Evolutionary conservation across 2,329 filamentous ascomycete genomes (phyloP), one percentile per base, ranked within the genome.

Genomic region (Sporothrix dimorphospora): DNA sequence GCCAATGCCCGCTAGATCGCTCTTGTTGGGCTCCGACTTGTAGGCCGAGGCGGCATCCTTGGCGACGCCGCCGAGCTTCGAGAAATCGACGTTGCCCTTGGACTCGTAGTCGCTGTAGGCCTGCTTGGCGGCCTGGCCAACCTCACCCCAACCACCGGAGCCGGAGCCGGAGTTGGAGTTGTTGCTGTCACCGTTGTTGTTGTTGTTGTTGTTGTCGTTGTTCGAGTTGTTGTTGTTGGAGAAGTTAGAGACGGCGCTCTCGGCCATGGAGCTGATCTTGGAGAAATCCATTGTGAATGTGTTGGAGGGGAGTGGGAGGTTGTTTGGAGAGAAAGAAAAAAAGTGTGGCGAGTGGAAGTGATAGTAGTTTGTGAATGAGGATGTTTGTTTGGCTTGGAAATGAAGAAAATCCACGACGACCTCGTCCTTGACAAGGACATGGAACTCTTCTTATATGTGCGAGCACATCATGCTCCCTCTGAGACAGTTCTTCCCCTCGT

Each of bases 61-160:
- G 47, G 80, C 80, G 1, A 81, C 73, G 63, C 73, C 69, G 65
- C 76, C 77, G 27, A 81, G 75, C 71, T 79, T 77, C 53, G 70
- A 72, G 72, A 76, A 79, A 70, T 81, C 79, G 68, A 79, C 76
- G 19, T 63, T 77, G 21, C 79, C 79, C 79, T 81, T 80, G 63
- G 72, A 71, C 71, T 73, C 34, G 73, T 73, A 76, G 69, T 74
- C 73, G 21, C 38, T 49, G 67, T 42, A 74, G 70, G 73, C 75
- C 72, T 75, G 55, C 73, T 76, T 76, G 75, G 75, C 75, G 0
- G 34, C 67, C 30, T 63, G 38, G 73, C 75, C 75, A 51, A 76
- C 75, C 14, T 71, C 73, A 30, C 65, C 71, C 75, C 75, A 75
- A 53, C 12, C 19, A 69, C 42, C 68, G 69, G 57, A 47, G 61